These are phyloP conservation scores for Sugiyamaella sp. DNA, from an alignment of 1,139 yeast species.

Conservation along the genomic window DNA sequence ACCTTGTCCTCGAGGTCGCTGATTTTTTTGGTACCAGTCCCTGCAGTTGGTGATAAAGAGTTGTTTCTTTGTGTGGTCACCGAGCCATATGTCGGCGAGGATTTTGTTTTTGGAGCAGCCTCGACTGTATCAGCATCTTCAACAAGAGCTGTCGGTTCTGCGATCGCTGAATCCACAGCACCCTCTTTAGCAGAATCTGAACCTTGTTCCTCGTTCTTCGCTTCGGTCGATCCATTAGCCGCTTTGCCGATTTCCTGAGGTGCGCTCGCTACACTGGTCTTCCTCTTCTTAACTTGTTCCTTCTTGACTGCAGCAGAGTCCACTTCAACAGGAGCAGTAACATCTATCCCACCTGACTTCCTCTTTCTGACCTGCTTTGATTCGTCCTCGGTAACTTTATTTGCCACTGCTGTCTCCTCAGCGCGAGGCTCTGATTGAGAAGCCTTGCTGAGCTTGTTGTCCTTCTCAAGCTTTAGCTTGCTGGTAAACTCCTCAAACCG, in stretches of 20 bases:
- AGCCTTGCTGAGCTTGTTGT: no score
- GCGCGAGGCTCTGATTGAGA: no score
- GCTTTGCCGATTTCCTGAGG: not conserved
- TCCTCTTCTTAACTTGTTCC: not conserved
- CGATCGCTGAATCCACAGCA: no score
- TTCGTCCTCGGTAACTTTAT: constrained; percentile 3
- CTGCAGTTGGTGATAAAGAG: not conserved
- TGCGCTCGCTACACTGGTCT: not conserved
- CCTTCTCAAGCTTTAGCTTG: constrained; percentile 15
- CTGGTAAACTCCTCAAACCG: constrained; percentile 9
- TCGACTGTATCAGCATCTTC: not conserved
- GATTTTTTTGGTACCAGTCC: not conserved
- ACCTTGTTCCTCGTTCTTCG: not conserved
- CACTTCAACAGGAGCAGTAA: not conserved
- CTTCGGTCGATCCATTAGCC: not conserved
- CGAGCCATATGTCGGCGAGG: no score
- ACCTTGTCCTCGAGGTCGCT: constrained; percentile 40
- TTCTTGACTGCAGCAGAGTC: not conserved
- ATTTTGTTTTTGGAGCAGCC: no score
- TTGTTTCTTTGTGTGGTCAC: not conserved
- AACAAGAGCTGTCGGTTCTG: no score
- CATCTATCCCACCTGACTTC: constrained; percentile 3
- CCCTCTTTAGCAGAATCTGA: no score
- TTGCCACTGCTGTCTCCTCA: not conserved
- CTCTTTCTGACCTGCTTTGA: not conserved